Conservation (phyloP, 2,329 filamentous ascomycete species). For the Graphilbum sp. region DNA sequence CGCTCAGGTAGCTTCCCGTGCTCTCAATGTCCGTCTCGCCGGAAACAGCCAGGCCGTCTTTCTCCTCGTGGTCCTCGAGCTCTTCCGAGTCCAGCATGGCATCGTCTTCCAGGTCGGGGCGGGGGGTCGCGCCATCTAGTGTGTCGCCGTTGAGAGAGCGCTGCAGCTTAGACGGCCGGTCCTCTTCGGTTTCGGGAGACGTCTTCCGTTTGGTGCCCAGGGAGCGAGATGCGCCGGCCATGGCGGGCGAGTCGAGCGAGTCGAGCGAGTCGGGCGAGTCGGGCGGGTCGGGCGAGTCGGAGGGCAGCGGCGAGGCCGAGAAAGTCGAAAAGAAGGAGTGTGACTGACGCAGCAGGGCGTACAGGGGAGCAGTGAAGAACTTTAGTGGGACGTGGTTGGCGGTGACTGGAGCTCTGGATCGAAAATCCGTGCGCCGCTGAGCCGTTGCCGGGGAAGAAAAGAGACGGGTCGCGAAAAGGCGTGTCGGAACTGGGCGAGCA, state of each 20-base stretch:
- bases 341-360: too few species aligned
- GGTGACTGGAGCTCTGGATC: too few species aligned
- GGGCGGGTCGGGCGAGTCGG: too few species aligned
- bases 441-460: too few species aligned
- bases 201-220: conserved; percentile 14
- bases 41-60: background rate
- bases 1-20: background rate
- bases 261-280: too few species aligned
- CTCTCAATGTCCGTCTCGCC: background rate
- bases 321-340: too few species aligned
- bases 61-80: background rate
- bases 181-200: conserved; percentile 7
- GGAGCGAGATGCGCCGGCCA: conserved; percentile 10
- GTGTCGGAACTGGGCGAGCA: too few species aligned
- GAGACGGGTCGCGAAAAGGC: too few species aligned
- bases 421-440: too few species aligned
- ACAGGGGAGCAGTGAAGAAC: too few species aligned
- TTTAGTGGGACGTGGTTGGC: too few species aligned
- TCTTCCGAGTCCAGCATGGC: background rate
- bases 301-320: background rate
- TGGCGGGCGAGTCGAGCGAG: conserved; percentile 1
- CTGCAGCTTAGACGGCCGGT: conserved; percentile 12
- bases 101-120: too few species aligned
- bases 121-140: conserved; percentile 1
- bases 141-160: conserved; percentile 10